phyloP scores from a whole-genome alignment of 441 rosid species.

The Euphorbia schlechtendalii region DNA sequence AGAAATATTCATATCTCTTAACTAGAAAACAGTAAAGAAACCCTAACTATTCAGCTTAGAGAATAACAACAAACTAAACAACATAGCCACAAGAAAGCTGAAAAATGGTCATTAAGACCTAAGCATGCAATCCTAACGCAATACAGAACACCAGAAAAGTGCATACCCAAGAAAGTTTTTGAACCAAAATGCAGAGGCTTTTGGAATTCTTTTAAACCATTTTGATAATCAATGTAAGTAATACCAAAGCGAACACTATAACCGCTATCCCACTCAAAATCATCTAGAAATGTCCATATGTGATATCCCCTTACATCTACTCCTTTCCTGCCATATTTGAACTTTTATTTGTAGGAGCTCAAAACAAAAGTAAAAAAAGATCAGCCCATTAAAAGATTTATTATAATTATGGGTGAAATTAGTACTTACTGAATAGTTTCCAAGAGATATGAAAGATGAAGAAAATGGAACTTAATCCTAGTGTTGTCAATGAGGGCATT shows the following conservation, averaged over 20 bases:
- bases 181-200: constrained; percentile 30
- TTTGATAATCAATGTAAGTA: constrained; percentile 22
- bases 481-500: constrained; percentile 26
- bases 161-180: constrained; percentile 22
- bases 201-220: constrained; percentile 25
- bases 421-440: constrained; percentile 26
- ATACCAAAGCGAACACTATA: constrained; percentile 28
- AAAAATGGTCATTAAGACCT: too few species aligned
- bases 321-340: constrained; percentile 21
- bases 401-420: too few species aligned
- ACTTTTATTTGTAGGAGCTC: neutral
- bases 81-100: too few species aligned
- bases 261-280: constrained; percentile 31
- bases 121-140: too few species aligned
- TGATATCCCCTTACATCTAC: constrained; percentile 31
- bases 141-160: too few species aligned
- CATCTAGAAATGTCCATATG: constrained; percentile 30
- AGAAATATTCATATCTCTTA: too few species aligned
- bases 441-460: constrained; percentile 28
- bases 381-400: too few species aligned
- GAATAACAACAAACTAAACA: too few species aligned
- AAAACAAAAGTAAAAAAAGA: neutral
- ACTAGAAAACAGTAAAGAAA: too few species aligned
- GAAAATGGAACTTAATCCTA: constrained; percentile 26
- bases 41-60: too few species aligned